phyloP scores from a whole-genome alignment of 1,139 yeast genomes.

The Saccharomyces hybrid region DNA sequence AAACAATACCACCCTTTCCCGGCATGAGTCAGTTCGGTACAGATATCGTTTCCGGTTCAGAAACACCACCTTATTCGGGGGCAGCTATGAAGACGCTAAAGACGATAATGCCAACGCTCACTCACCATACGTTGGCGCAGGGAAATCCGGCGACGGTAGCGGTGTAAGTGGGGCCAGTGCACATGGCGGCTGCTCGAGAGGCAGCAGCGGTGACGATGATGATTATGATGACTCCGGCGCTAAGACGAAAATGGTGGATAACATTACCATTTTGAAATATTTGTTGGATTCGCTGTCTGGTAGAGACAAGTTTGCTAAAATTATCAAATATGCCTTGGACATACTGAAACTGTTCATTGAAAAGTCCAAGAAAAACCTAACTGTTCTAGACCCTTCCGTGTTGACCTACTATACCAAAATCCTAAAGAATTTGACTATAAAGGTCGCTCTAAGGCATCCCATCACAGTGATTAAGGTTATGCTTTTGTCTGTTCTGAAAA shows the following conservation, averaged over 20 bases:
- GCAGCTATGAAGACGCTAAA: background rate
- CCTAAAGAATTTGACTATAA: constrained; percentile 23
- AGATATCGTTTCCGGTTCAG: background rate
- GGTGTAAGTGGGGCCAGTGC: background rate
- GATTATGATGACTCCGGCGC: background rate
- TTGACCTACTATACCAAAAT: constrained; percentile 22
- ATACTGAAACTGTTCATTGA: constrained; percentile 45
- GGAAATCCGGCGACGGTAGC: background rate
- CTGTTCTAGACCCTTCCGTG: constrained; percentile 13
- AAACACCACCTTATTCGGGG: background rate
- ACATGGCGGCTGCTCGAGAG: background rate
- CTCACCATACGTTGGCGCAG: background rate
- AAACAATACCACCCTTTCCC: background rate
- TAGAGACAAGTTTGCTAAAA: constrained; percentile 63
- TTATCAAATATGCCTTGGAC: constrained; percentile 52
- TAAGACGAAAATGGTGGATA: background rate
- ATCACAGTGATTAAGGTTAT: constrained; percentile 14
- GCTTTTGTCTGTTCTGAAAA: constrained; percentile 11
- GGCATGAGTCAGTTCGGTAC: background rate
- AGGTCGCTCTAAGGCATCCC: constrained; percentile 20
- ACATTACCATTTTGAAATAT: constrained; percentile 37
- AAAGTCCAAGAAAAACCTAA: constrained; percentile 32
- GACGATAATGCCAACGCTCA: background rate
- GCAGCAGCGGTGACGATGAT: background rate
- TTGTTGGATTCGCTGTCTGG: constrained; percentile 51